Percentiles rank a stretch among this genome's conserved stretches.
phyloP scores from a whole-genome alignment of 257 asterid species.

The Nicotiana sylvestris region DNA sequence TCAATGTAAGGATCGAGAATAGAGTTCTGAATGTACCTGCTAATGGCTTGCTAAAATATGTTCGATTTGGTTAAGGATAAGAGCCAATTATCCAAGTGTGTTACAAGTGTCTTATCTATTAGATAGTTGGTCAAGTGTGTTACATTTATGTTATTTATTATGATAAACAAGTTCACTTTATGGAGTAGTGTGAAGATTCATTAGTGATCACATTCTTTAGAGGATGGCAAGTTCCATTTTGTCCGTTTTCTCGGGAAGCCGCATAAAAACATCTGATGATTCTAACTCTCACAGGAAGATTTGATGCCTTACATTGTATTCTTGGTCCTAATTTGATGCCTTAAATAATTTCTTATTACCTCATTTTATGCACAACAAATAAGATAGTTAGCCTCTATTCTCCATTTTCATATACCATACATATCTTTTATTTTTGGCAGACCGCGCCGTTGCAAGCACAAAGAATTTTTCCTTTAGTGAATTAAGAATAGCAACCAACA shows the following conservation, averaged over 20 bases:
- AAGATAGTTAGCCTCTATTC: constrained; percentile 1
- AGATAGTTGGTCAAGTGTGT: not conserved
- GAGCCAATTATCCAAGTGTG: not conserved
- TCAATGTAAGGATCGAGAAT: not conserved
- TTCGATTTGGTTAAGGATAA: not conserved
- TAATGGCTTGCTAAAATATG: not conserved
- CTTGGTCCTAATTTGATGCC: not conserved
- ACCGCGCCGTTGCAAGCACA: constrained; percentile 34
- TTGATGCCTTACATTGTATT: constrained; percentile 5
- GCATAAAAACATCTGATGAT: not conserved
- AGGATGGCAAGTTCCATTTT: not conserved
- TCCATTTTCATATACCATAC: constrained; percentile 16
- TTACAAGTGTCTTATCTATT: not conserved
- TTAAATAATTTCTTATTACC: not conserved
- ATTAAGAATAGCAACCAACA: constrained; percentile 57
- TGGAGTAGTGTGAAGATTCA: not conserved
- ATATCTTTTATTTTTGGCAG: constrained; percentile 33
- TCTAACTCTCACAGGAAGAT: not conserved
- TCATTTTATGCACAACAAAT: not conserved
- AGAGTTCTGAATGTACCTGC: not conserved
- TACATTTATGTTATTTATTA: not conserved
- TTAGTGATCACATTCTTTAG: not conserved
- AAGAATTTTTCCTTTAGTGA: constrained; percentile 60
- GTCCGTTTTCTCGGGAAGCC: not conserved
- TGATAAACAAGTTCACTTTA: not conserved